These are phyloP conservation scores for Plasmodium berghei DNA, from an alignment of 169 alveolate species.

Conservation along the genomic window DNA sequence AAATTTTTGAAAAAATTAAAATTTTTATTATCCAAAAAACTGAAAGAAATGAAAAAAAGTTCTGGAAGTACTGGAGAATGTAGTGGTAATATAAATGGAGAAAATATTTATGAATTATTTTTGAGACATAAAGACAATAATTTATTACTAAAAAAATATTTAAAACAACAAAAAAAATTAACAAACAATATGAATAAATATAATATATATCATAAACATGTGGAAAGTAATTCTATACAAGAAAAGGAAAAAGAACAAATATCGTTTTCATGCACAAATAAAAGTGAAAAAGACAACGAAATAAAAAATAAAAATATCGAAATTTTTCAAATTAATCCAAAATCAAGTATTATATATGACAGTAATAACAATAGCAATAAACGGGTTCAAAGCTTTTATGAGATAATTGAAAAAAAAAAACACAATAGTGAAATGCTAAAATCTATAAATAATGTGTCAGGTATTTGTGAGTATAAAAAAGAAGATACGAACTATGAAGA, in stretches of 20 bases:
- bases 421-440: too few species aligned
- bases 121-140: constrained; percentile 1
- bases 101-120: constrained; percentile 12
- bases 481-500: too few species aligned
- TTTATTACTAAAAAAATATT: constrained; percentile 12
- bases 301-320: too few species aligned
- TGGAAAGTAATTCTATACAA: background rate
- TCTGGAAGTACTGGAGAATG: background rate
- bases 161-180: constrained; percentile 6
- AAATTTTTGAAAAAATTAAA: constrained; percentile 26
- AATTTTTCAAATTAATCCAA: too few species aligned
- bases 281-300: too few species aligned
- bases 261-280: too few species aligned
- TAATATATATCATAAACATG: background rate
- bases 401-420: too few species aligned
- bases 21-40: background rate
- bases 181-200: constrained; percentile 12
- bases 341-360: too few species aligned
- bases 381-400: too few species aligned
- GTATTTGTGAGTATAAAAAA: too few species aligned
- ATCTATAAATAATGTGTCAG: too few species aligned
- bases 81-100: background rate
- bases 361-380: too few species aligned
- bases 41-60: background rate
- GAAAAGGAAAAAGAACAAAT: background rate